Conservation (phyloP, 83 land plant species). For the Diphasiastrum complanatum region DNA sequence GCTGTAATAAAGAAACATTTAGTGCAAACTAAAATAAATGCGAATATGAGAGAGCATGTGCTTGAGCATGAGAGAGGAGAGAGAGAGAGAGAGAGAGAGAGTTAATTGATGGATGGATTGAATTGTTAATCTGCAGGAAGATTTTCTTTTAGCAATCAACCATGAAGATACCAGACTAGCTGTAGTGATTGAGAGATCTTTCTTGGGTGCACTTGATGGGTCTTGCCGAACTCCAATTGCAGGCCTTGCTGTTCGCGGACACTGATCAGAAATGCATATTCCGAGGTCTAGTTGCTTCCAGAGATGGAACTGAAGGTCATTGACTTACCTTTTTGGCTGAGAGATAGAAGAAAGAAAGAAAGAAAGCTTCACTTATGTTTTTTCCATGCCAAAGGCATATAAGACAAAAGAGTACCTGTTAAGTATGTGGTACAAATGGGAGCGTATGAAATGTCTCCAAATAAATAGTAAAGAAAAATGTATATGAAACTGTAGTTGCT, state of each 20-base stretch:
- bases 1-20: no score
- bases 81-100: no score
- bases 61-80: no score
- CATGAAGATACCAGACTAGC: conserved; percentile 89
- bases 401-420: no score
- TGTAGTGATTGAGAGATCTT: conserved; percentile 87
- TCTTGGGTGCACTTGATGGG: conserved; percentile 78
- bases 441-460: background rate
- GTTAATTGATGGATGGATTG: conserved; percentile 4
- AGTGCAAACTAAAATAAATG: no score
- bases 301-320: conserved; percentile 79
- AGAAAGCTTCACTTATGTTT: conserved; percentile 9
- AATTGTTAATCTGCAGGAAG: conserved; percentile 37
- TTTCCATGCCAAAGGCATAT: no score
- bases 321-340: background rate
- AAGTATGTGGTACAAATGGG: no score
- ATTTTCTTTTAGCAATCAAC: conserved; percentile 64
- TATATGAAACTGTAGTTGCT: no score
- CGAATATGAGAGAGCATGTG: no score
- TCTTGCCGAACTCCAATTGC: conserved; percentile 98
- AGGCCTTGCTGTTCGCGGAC: conserved; percentile 70
- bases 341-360: background rate
- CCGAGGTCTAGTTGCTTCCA: conserved; percentile 80
- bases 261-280: conserved; percentile 65
- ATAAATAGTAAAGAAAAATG: no score